Percentiles rank a stretch among this genome's conserved stretches.
Conservation (phyloP, 1,284 basidiomycete genomes). For the Paramarasmius palmivorus region DNA sequence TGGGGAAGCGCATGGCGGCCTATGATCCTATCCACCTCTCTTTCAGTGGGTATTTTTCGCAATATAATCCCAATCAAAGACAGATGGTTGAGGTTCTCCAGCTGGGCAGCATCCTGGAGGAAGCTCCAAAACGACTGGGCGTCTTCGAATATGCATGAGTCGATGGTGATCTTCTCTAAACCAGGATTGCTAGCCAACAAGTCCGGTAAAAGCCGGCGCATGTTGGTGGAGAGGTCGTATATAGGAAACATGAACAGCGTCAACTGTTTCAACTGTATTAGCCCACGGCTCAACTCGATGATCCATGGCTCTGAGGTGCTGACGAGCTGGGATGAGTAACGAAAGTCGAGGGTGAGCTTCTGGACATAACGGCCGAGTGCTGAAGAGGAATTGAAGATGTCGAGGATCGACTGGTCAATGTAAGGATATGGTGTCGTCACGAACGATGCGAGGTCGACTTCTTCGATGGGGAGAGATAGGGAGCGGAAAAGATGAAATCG, state of each 20-base stretch:
- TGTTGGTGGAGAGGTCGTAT: background rate
- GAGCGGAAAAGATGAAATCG: constrained; percentile 1
- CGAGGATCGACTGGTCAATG: background rate
- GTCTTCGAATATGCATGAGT: constrained; percentile 1
- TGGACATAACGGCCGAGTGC: background rate
- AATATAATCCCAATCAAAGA: background rate
- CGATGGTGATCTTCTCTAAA: background rate
- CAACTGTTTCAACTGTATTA: background rate
- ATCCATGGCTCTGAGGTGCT: background rate
- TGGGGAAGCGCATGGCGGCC: background rate
- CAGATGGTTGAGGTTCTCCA: background rate
- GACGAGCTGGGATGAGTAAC: background rate
- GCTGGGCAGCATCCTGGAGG: background rate
- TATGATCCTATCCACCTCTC: background rate
- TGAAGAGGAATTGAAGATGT: background rate
- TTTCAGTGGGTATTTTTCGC: background rate
- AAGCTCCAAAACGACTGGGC: background rate
- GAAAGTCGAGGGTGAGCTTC: constrained; percentile 2
- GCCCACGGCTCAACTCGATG: background rate
- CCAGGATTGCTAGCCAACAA: background rate
- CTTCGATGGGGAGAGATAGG: background rate
- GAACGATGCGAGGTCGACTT: background rate
- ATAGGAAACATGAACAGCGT: constrained; percentile 2
- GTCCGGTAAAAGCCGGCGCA: background rate
- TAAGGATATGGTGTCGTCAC: background rate